Evolutionary conservation across 2,329 filamentous ascomycete species (phyloP), one percentile per base, ranked within the genome.

Genomic region (Aspergillus fumigatiaffinis): DNA sequence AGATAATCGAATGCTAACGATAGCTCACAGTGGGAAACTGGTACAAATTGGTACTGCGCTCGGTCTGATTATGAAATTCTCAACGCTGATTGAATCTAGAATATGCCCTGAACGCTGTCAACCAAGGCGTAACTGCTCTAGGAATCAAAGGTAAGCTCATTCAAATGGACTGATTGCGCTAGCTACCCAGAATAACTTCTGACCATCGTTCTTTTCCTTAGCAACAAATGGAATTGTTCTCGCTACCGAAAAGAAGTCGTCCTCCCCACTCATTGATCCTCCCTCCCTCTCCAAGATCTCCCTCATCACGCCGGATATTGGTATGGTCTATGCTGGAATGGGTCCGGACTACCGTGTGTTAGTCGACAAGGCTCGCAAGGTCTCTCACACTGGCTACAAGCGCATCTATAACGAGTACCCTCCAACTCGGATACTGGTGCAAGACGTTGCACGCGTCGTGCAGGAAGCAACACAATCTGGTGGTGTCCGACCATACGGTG

Each of bases 361-460:
- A 54, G 94, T 97, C 68, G 94, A 99, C 82, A 93, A 92, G 78
- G 94, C 94, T 68, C 92, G 94, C 73, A 99, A 97, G 79, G 94
- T 97, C 66, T 96, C 92, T 56, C 94, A 99, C 80, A 96, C 94
- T 50, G 89, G 88, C 76, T 99, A 99, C 87, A 99, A 99, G 86
- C 91, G 94, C 77, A 92, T 99, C 81, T 99, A 99, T 84, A 99
- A 99, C 80, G 94, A 99, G 81, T 99, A 99, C 81, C 94, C 94
- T n/a, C 94, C 94, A 5, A 99, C 94, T 56, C 88, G 94, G 76
- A 99, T 99, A 88, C 85, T 99, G 80, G 94, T 99, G 56, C 94
- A 99, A 79, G 94, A 99, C 71, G 92, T 99, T 57, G 94, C 94
- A 59, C 86, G 92, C 63, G 93, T 97, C 66, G 97, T 99, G 88